These are phyloP conservation scores for Paraglomus brasilianum DNA, from an alignment of 192 early-diverging fungal species.

Conservation along the genomic window DNA sequence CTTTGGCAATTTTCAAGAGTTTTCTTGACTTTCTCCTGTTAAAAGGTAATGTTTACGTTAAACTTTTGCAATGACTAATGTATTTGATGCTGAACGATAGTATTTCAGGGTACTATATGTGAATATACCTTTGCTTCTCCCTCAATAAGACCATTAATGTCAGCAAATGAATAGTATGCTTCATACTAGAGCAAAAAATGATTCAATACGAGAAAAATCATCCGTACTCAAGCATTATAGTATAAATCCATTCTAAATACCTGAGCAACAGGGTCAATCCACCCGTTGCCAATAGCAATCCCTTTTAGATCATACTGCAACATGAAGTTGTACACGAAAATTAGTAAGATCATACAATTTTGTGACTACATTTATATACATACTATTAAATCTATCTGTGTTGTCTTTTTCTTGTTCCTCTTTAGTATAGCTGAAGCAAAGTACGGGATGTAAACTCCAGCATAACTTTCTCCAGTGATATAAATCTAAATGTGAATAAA, in stretches of 20 bases:
- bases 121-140: too few species aligned
- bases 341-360: background rate
- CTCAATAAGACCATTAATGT: too few species aligned
- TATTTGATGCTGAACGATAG: too few species aligned
- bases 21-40: too few species aligned
- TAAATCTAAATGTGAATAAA: conserved; percentile 47
- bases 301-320: conserved; percentile 54
- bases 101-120: too few species aligned
- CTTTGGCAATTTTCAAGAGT: too few species aligned
- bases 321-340: background rate
- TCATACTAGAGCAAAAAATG: too few species aligned
- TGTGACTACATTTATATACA: conserved; percentile 1
- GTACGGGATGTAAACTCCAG: conserved; percentile 65
- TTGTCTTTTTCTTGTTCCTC: conserved; percentile 33
- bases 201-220: too few species aligned
- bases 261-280: conserved; percentile 61
- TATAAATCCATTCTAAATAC: conserved; percentile 31
- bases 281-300: conserved; percentile 62
- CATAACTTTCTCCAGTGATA: conserved; percentile 63
- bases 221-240: too few species aligned
- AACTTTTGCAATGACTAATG: too few species aligned
- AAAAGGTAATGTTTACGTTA: too few species aligned
- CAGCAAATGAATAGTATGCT: too few species aligned
- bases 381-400: conserved; percentile 7
- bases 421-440: conserved; percentile 42